Evolutionary conservation across 768 basidiomycete species (phyloP).

Genomic region (Amanita pallidorosea): DNA sequence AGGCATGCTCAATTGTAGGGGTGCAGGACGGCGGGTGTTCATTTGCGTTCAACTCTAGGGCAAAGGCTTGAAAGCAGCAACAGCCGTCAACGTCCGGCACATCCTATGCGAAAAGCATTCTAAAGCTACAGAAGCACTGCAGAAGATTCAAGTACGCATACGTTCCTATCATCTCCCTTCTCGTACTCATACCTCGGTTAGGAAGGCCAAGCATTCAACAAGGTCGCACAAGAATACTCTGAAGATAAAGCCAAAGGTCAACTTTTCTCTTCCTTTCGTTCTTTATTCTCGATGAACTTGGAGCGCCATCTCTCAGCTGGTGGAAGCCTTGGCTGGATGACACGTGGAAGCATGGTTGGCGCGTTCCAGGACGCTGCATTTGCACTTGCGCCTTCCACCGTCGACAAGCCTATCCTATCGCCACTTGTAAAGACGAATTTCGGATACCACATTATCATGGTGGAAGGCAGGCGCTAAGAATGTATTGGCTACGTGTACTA

Average conservation of each 20-base stretch:
- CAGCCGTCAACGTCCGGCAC: constrained; percentile 77
- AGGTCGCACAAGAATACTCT: constrained; percentile 83
- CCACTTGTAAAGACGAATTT: constrained; percentile 73
- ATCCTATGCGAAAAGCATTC: constrained; percentile 85
- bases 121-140: constrained; percentile 64
- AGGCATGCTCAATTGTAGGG: constrained; percentile 17
- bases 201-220: constrained; percentile 79
- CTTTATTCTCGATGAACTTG: background rate
- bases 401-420: constrained; percentile 67
- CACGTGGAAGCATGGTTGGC: constrained; percentile 79
- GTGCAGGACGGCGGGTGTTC: background rate
- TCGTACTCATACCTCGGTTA: constrained; percentile 7
- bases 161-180: background rate
- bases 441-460: constrained; percentile 90
- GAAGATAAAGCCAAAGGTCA: constrained; percentile 85
- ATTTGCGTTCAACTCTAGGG: constrained; percentile 19
- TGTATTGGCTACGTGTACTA: background rate
- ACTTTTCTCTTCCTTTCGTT: constrained; percentile 1
- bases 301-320: constrained; percentile 42
- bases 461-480: constrained; percentile 60
- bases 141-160: constrained; percentile 61
- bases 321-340: constrained; percentile 83
- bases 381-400: constrained; percentile 64
- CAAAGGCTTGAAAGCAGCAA: constrained; percentile 65
- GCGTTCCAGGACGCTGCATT: constrained; percentile 89